A percentile compares a stretch with the other conserved stretches of the same genome.
phyloP scores from a whole-genome alignment of 139 green algal species.

The Diplosphaera chodatii region DNA sequence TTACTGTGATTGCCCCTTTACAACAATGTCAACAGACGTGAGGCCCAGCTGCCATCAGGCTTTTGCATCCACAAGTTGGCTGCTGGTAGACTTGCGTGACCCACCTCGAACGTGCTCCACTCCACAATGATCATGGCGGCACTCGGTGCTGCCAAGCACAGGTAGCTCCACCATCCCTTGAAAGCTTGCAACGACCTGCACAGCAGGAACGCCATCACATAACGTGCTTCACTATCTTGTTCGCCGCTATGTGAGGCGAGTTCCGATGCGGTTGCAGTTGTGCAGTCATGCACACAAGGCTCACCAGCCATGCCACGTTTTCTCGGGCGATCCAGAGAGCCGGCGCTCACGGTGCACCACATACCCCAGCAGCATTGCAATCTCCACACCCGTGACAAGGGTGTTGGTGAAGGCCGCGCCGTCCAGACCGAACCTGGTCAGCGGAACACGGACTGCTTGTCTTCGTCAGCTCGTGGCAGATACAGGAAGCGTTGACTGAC shows the following conservation, averaged over 20 bases:
- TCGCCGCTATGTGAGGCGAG: too few relatives aligned
- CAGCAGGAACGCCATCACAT: background rate
- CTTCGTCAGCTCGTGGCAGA: too few relatives aligned
- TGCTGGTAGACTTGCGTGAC: too few relatives aligned
- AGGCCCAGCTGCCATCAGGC: too few relatives aligned
- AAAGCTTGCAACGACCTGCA: conserved; percentile 7
- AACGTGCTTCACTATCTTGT: too few relatives aligned
- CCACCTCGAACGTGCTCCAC: conserved; percentile 24
- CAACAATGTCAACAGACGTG: too few relatives aligned
- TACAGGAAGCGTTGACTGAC: too few relatives aligned
- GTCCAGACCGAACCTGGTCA: conserved; percentile 33
- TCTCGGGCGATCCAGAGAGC: conserved; percentile 8
- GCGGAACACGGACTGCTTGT: too few relatives aligned
- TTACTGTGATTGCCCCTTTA: too few relatives aligned
- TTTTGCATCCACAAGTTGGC: too few relatives aligned
- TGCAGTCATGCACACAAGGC: background rate
- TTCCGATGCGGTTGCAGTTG: too few relatives aligned
- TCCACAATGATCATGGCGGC: conserved; percentile 43
- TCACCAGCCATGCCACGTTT: conserved; percentile 47
- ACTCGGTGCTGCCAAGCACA: conserved; percentile 28
- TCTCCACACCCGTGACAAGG: conserved; percentile 13
- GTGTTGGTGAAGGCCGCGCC: conserved; percentile 50
- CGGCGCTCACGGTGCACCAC: conserved; percentile 3
- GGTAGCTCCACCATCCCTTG: conserved; percentile 35
- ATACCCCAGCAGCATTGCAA: conserved; percentile 9